Percentiles rank a stretch among this genome's conserved stretches.
Evolutionary conservation across 495 filamentous ascomycete species (phyloP).

Genomic region (Pseudotulostoma volvatum): DNA sequence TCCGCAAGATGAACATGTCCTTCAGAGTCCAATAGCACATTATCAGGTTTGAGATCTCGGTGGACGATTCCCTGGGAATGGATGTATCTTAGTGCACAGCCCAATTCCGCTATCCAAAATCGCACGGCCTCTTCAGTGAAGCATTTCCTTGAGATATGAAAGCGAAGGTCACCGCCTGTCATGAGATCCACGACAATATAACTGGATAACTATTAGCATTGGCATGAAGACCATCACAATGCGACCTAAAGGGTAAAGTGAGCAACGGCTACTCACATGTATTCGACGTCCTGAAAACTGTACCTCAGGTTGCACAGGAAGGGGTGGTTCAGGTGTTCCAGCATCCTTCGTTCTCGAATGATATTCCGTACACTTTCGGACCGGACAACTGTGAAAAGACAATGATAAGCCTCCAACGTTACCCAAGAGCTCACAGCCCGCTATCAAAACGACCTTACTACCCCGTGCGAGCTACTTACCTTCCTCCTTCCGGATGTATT

Average conservation of each 20-base stretch:
- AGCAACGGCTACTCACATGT: conserved; percentile 51
- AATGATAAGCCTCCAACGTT: too few relatives aligned
- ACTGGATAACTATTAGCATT: conserved; percentile 37
- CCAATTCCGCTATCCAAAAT: conserved; percentile 92
- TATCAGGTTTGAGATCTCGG: conserved; percentile 93
- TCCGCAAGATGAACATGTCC: conserved; percentile 96
- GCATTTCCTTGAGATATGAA: conserved; percentile 94
- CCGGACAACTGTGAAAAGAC: conserved; percentile 73
- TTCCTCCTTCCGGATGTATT: conserved; percentile 99
- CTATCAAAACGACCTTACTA: too few relatives aligned
- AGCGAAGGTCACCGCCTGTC: conserved; percentile 92
- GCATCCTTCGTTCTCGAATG: conserved; percentile 90
- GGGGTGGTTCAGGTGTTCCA: conserved; percentile 92
- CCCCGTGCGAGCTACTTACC: too few relatives aligned
- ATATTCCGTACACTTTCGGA: conserved; percentile 97
- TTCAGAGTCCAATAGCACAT: conserved; percentile 82
- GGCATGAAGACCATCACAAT: too few relatives aligned
- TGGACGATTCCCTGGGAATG: conserved; percentile 89
- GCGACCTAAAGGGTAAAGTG: too few relatives aligned
- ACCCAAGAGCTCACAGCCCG: too few relatives aligned
- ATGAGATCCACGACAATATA: conserved; percentile 97
- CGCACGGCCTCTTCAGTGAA: conserved; percentile 94
- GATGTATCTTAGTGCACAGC: conserved; percentile 82
- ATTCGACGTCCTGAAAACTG: conserved; percentile 98
- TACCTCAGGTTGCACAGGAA: conserved; percentile 98